phyloP scores from a whole-genome alignment of 2,329 filamentous ascomycete species.

The Cladosporium sp. region DNA sequence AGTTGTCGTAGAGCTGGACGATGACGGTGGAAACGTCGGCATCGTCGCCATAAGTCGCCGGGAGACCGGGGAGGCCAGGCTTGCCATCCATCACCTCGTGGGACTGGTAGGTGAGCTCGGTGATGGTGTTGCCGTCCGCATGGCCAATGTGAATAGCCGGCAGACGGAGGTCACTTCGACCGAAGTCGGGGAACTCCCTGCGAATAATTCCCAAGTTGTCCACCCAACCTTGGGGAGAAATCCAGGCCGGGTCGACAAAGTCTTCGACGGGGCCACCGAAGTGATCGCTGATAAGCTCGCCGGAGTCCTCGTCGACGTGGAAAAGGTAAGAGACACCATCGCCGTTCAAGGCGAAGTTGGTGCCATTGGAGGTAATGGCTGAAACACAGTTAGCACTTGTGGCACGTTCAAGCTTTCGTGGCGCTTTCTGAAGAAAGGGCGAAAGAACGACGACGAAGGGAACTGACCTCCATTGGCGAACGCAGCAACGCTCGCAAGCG shows the following conservation, averaged over 20 bases:
- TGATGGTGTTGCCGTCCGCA: conserved; percentile 55
- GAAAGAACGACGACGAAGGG: neutral
- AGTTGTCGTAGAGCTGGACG: conserved; percentile 56
- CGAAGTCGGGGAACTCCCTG: conserved; percentile 62
- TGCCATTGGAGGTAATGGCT: conserved; percentile 54
- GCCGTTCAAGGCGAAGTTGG: conserved; percentile 55
- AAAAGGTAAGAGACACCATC: conserved; percentile 59
- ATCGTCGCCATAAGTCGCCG: conserved; percentile 55
- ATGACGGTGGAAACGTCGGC: conserved; percentile 56
- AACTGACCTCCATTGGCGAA: conserved; percentile 6
- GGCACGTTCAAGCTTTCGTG: conserved; percentile 7
- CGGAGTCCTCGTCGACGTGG: conserved; percentile 54
- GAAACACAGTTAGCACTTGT: conserved; percentile 10
- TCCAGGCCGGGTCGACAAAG: conserved; percentile 42
- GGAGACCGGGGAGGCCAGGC: conserved; percentile 52
- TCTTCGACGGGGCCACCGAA: conserved; percentile 56
- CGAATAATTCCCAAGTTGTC: conserved; percentile 48
- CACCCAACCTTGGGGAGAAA: conserved; percentile 50
- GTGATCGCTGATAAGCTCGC: conserved; percentile 58
- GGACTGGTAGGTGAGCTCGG: conserved; percentile 55
- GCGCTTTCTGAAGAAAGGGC: neutral
- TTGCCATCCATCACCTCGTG: conserved; percentile 56
- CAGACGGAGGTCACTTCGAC: conserved; percentile 59
- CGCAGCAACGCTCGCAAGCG: conserved; percentile 4
- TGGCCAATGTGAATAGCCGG: conserved; percentile 61